Base-by-base conservation (phyloP, 2,329 filamentous ascomycete species). In the Whalleya microplaca region DNA sequence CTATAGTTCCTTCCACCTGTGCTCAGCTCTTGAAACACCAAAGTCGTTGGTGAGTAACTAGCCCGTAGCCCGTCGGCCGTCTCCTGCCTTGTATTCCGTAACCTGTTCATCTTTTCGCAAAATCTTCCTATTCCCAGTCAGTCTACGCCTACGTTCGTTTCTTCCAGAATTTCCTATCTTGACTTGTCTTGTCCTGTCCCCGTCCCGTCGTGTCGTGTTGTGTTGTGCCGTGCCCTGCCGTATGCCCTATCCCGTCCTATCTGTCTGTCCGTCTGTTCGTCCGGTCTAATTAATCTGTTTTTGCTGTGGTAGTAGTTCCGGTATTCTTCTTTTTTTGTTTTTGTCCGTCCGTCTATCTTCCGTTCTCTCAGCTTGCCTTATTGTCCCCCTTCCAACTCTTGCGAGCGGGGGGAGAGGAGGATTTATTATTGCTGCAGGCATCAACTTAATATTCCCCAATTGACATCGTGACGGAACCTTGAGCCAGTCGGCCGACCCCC, bases 21-120 rank as follows among this genome's bases (percentile, higher is more conserved):
- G 48, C 51, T 62, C 55, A 58, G 55, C 54, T 58, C 60, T 60
- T 60, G 57, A 62, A 62, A 62, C 60, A 62, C 50, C 60, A 62
- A 54, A 60, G 58, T 58, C 19, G 45, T 62, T 60, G 57, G 45
- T 60, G 4, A 27, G 23, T 27, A 27, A 27, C 23, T 27, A 27
- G 4, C n/a, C n/a, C n/a, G n/a, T 27, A 51, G 53, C 48, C 52
- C 49, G 46, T 60, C 47, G 23, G 49, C 49, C 50, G 45, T 44
- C 41, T 51, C 48, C n/a, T 8, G 21, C 50, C 41, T 45, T 56
- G 41, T 59, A 42, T 54, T 45, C 45, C 21, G n/a, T n/a, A n/a
- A n/a, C n/a, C n/a, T 41, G 42, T 41, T 45, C 43, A 16, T 43
- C 32, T 27, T 37, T 14, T 37, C 32, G 32, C 32, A 37, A 37